Percentiles rank a stretch among this genome's conserved stretches.
phyloP scores from a whole-genome alignment of 257 asterid species.

The Penstemon newberryi region DNA sequence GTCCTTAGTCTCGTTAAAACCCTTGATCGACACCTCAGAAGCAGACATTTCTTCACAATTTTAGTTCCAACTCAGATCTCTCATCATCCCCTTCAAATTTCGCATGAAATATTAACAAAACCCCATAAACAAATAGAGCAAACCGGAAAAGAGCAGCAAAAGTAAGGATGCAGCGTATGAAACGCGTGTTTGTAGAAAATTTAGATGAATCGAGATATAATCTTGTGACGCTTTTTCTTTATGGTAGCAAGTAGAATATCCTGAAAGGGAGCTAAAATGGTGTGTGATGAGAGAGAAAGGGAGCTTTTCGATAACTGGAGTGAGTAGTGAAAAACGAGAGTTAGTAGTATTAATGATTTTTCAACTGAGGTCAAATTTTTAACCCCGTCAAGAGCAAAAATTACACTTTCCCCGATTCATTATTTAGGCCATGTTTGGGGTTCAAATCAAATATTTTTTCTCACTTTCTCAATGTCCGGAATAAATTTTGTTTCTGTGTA shows the following conservation, averaged over 20 bases:
- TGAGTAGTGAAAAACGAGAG: conserved; percentile 27
- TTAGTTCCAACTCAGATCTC: conserved; percentile 14
- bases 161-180: background rate
- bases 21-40: conserved; percentile 50
- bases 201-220: background rate
- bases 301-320: conserved; percentile 35
- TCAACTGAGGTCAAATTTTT: conserved; percentile 37
- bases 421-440: conserved; percentile 13
- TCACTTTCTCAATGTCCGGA: too few relatives aligned
- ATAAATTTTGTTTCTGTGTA: too few relatives aligned
- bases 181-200: conserved; percentile 5
- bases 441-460: too few relatives aligned
- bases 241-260: conserved; percentile 36
- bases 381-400: conserved; percentile 11
- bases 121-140: conserved; percentile 14
- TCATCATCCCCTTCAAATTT: background rate
- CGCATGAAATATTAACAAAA: conserved; percentile 1
- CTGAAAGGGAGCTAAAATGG: conserved; percentile 42
- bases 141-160: background rate
- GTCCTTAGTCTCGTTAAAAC: conserved; percentile 45
- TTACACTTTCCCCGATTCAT: conserved; percentile 22
- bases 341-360: conserved; percentile 17
- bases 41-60: conserved; percentile 7
- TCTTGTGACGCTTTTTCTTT: conserved; percentile 23
- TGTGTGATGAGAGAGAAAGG: conserved; percentile 25